phyloP scores from a whole-genome alignment of 2,329 filamentous ascomycete genomes.

The Colletotrichum chlorophyti region DNA sequence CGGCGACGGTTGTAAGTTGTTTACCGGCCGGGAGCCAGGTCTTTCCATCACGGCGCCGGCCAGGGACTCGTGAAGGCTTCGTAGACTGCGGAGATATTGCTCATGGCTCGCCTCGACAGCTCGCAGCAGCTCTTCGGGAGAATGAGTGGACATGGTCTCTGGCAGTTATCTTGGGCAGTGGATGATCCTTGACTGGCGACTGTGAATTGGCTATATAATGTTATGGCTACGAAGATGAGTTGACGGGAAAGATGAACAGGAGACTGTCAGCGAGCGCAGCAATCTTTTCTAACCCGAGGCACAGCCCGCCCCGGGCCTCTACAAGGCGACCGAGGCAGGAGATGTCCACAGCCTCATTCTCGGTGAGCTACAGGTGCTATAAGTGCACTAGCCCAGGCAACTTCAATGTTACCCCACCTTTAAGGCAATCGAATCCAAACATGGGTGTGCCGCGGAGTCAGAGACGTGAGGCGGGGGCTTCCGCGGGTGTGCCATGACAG shows the following conservation, averaged over 20 bases:
- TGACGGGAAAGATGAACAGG: background rate
- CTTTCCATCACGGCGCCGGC: slow-evolving; percentile 14
- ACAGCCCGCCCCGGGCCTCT: background rate
- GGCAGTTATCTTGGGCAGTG: too few species aligned
- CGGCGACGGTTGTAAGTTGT: slow-evolving; percentile 49
- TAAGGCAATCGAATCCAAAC: background rate
- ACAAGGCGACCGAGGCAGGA: background rate
- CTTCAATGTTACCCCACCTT: background rate
- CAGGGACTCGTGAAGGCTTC: slow-evolving; percentile 37
- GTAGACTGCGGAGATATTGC: slow-evolving; percentile 40
- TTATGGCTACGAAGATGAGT: background rate
- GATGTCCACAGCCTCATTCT: background rate
- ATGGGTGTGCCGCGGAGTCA: slow-evolving; percentile 22
- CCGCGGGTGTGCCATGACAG: background rate
- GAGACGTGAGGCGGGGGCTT: background rate
- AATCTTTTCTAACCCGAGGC: background rate
- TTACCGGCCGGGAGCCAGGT: background rate
- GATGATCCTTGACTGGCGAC: too few species aligned
- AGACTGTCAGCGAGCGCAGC: too few species aligned
- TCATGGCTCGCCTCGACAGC: slow-evolving; percentile 42
- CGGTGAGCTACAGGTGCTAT: background rate
- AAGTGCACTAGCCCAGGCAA: slow-evolving; percentile 17
- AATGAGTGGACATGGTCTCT: slow-evolving; percentile 32
- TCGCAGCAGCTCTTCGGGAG: slow-evolving; percentile 41
- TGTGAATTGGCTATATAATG: too few species aligned